Base-by-base conservation (phyloP, 805 yeast species). In the Starmerella gropengiesseri region DNA sequence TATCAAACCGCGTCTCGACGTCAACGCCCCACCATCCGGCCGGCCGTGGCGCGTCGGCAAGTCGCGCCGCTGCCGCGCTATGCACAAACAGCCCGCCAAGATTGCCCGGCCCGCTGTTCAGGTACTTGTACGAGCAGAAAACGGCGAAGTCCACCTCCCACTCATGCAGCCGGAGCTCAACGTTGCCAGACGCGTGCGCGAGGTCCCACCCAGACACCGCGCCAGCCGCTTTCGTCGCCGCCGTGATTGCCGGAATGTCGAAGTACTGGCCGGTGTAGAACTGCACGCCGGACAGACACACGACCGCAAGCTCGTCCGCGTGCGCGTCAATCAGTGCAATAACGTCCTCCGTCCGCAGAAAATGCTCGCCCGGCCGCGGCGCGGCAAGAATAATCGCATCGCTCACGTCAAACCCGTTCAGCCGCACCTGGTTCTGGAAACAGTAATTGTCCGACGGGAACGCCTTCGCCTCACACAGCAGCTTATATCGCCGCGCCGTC, bases 11-110 rank as follows among this genome's bases (percentile, higher is more conserved):
- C 27, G 74, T 74, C 2, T 55, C 53, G 0, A 78, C 66, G 52
- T 80, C 76, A 56, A 85, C 87, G 1, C 95, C 96, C 95, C 96
- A 87, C 97, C 97, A 87, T 1, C 97, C 97, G 0, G 95, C 94
- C 39, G 84, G 65, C 47, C 96, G 67, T 1, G 94, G 82, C 29
- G 68, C 53, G 17, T 55, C 51, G 8, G 34, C 38, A 20, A 28
- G 31, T 23, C 23, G 22, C 30, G 8, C 37, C 2, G 53, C 37
- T 6, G 32, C 19, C 22, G 58, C 56, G 49, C 75, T 79, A 58
- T 87, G 77, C 29, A 87, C 78, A 55, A 75, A 87, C 18, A 84
- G 69, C 1, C 95, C 95, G 5, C 86, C 94, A 50, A 86, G 82
- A 5, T 78, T 89, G 35, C 97, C 97, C 0, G 97, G 95, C 0